Percentiles rank a stretch among this genome's conserved stretches.
Conservation (phyloP, 805 yeast species). For the Teunomyces kruisii region DNA sequence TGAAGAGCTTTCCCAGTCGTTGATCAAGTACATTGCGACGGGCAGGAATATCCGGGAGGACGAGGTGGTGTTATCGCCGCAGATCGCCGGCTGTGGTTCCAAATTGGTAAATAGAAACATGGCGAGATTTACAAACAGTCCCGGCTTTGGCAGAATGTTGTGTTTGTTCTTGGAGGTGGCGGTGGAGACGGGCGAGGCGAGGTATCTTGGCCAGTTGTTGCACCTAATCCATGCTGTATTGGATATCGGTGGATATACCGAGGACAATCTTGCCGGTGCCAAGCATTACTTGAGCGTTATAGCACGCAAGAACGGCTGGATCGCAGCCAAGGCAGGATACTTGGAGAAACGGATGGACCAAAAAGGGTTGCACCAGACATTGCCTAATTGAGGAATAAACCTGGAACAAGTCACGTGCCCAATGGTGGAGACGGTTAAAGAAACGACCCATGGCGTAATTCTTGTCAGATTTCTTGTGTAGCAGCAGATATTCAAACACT, state of each 20-base stretch:
- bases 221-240: slow-evolving; percentile 70
- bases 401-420: too few species aligned
- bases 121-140: slow-evolving; percentile 52
- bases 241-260: slow-evolving; percentile 36
- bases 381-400: too few species aligned
- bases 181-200: slow-evolving; percentile 49
- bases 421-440: too few species aligned
- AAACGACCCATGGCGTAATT: too few species aligned
- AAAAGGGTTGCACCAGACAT: too few species aligned
- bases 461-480: too few species aligned
- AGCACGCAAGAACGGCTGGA: neutral
- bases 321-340: neutral
- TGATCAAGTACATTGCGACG: slow-evolving; percentile 45
- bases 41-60: slow-evolving; percentile 34
- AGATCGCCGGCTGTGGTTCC: slow-evolving; percentile 28
- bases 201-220: slow-evolving; percentile 56
- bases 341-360: too few species aligned
- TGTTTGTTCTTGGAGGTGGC: slow-evolving; percentile 57
- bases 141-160: slow-evolving; percentile 53
- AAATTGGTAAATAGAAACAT: slow-evolving; percentile 38
- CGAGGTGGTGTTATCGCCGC: slow-evolving; percentile 52
- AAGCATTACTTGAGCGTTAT: neutral
- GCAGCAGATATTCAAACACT: too few species aligned
- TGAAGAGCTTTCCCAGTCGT: slow-evolving; percentile 51
- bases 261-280: neutral